phyloP scores from a whole-genome alignment of 192 early-diverging fungal species.

The Paraglomus brasilianum region DNA sequence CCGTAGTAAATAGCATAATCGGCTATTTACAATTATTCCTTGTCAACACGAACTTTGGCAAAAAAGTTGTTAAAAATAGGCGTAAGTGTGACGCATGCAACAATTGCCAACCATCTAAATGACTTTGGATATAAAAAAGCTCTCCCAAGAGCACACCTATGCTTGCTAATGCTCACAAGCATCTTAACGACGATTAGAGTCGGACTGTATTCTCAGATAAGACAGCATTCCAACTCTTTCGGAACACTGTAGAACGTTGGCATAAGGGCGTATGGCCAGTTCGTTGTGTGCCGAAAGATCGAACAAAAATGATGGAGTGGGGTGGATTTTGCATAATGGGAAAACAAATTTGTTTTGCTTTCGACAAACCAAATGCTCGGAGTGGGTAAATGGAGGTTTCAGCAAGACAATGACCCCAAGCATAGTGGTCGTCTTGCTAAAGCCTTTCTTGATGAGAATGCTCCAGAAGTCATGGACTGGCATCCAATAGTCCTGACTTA shows the following conservation, averaged over 20 bases:
- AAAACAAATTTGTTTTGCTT: conserved; percentile 23
- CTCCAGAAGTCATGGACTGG: conserved; percentile 11
- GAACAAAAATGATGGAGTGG: conserved; percentile 8
- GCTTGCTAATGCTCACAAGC: not conserved
- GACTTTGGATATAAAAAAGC: not conserved
- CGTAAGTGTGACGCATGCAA: not conserved
- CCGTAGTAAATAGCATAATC: no score
- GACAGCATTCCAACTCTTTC: conserved; percentile 9
- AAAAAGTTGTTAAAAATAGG: conserved; percentile 7
- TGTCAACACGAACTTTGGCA: not conserved
- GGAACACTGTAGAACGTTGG: conserved; percentile 1
- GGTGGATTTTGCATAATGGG: conserved; percentile 14
- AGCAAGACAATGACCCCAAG: conserved; percentile 21
- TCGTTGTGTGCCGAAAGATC: no score
- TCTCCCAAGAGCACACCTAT: not conserved
- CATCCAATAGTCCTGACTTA: conserved; percentile 13
- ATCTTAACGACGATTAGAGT: conserved; percentile 23
- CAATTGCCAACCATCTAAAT: not conserved
- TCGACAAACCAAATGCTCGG: conserved; percentile 1
- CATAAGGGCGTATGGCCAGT: conserved; percentile 3
- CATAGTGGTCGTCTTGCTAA: conserved; percentile 13
- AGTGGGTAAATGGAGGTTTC: not conserved
- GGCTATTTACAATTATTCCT: no score
- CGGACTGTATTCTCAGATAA: conserved; percentile 5
- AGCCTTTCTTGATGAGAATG: conserved; percentile 3